Percentiles rank a stretch among this genome's conserved stretches.
Conservation (phyloP, 2,329 filamentous ascomycete genomes). For the Scolecobasidium constrictum region DNA sequence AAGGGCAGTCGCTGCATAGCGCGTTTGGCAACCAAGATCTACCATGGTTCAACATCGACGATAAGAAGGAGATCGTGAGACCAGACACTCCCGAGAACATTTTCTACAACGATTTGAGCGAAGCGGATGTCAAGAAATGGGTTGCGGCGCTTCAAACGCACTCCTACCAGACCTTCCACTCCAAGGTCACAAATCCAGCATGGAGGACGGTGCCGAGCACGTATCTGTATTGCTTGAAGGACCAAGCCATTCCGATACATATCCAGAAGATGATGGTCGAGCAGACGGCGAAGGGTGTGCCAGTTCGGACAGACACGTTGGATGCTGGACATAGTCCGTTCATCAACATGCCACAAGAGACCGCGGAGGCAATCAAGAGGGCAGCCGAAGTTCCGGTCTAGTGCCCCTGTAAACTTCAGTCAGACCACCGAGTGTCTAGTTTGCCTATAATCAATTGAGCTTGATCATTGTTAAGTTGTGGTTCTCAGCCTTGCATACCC, state of each 20-base stretch:
- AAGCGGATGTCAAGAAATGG: slow-evolving; percentile 33
- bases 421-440: no score
- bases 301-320: background rate
- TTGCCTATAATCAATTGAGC: no score
- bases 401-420: no score
- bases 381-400: slow-evolving; percentile 1
- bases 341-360: slow-evolving; percentile 1
- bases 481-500: no score
- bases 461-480: no score
- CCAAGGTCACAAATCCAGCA: background rate
- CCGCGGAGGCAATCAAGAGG: slow-evolving; percentile 16
- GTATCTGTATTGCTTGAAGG: slow-evolving; percentile 2
- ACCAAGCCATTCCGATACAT: background rate
- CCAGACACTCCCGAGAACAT: no score
- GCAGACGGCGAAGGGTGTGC: background rate
- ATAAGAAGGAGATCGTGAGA: no score
- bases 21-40: no score
- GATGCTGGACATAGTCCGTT: slow-evolving; percentile 1
- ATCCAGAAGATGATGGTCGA: slow-evolving; percentile 5
- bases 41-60: no score
- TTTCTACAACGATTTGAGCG: slow-evolving; percentile 40
- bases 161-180: slow-evolving; percentile 25
- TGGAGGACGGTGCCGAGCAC: background rate
- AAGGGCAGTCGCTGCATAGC: background rate
- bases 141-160: slow-evolving; percentile 30